Evolutionary conservation across 352 stramenopile species (phyloP).

Genomic region (Phytopythium delawarense): DNA sequence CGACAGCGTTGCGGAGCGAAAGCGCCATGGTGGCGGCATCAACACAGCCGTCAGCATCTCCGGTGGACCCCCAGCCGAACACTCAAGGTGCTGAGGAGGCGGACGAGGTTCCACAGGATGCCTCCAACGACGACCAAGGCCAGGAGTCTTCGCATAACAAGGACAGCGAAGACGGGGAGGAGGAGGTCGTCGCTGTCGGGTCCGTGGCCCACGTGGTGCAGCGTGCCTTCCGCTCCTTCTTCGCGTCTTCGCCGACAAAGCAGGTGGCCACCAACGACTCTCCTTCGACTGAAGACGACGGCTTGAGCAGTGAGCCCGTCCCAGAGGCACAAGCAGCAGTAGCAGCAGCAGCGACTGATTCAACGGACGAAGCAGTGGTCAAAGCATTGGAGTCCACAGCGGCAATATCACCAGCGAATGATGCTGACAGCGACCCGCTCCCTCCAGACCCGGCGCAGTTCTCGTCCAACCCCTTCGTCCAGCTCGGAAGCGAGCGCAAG

Average conservation of each 20-base stretch:
- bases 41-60: neutral
- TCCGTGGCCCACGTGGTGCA: conserved; percentile 70
- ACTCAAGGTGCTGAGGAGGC: neutral
- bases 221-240: conserved; percentile 68
- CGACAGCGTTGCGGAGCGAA: neutral
- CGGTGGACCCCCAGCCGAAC: neutral
- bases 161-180: conserved; percentile 14
- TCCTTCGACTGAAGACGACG: neutral
- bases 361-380: neutral
- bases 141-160: conserved; percentile 3
- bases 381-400: neutral
- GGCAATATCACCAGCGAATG: neutral
- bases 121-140: neutral
- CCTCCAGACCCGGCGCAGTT: neutral
- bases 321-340: neutral
- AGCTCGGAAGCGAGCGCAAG: conserved; percentile 30
- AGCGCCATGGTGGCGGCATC: neutral
- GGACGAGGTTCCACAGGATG: neutral
- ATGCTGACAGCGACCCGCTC: neutral
- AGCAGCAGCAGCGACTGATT: neutral
- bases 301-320: too few relatives aligned
- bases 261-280: neutral
- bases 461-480: conserved; percentile 27
- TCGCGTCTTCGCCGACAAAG: conserved; percentile 4
- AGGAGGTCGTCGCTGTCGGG: conserved; percentile 65